These are phyloP conservation scores for Lumnitzera racemosa DNA, from an alignment of 345 rosid genomes.

Conservation along the genomic window DNA sequence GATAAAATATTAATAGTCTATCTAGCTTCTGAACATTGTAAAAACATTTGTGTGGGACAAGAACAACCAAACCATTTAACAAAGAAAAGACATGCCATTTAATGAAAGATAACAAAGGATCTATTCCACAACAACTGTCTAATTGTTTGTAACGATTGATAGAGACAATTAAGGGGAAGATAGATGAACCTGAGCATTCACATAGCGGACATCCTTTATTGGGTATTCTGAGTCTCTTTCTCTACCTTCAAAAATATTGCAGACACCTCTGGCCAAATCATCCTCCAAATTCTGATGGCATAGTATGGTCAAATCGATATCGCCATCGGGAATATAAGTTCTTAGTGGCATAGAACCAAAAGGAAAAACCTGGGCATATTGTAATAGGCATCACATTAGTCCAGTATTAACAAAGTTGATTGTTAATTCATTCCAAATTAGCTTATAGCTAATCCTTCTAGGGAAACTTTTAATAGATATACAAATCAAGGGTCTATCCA, in stretches of 20 bases:
- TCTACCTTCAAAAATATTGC: slow-evolving; percentile 37
- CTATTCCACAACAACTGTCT: neutral
- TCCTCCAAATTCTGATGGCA: slow-evolving; percentile 53
- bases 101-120: neutral
- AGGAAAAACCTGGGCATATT: slow-evolving; percentile 45
- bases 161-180: slow-evolving; percentile 11
- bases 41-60: too few relatives aligned
- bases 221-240: slow-evolving; percentile 34
- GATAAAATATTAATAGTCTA: too few relatives aligned
- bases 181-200: slow-evolving; percentile 64
- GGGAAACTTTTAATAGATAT: too few relatives aligned
- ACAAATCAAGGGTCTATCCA: too few relatives aligned
- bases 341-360: slow-evolving; percentile 81
- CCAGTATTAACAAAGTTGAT: too few relatives aligned
- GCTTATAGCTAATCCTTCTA: neutral
- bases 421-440: too few relatives aligned
- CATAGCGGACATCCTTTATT: slow-evolving; percentile 60
- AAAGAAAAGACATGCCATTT: too few relatives aligned
- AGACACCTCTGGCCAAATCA: slow-evolving; percentile 37
- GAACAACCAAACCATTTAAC: neutral
- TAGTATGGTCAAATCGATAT: slow-evolving; percentile 76
- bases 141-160: slow-evolving; percentile 2
- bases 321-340: slow-evolving; percentile 92
- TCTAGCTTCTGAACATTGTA: too few relatives aligned
- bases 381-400: too few relatives aligned